These are phyloP conservation scores for Colletotrichum sp. DNA, from an alignment of 2,329 filamentous ascomycete species.

Conservation along the genomic window DNA sequence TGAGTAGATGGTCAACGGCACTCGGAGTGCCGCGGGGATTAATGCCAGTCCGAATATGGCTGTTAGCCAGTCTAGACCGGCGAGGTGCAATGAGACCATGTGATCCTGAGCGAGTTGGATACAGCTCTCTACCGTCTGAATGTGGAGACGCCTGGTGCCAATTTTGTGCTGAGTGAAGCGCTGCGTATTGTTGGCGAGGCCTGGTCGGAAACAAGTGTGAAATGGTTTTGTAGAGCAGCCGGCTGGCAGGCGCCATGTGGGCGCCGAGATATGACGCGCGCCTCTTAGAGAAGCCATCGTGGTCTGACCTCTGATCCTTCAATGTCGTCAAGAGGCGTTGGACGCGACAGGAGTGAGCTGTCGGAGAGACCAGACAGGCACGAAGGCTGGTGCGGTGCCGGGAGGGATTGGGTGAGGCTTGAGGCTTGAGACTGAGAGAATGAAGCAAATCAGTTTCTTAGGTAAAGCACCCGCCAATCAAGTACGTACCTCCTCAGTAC, in stretches of 20 bases:
- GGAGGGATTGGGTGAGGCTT: neutral
- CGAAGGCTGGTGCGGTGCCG: neutral
- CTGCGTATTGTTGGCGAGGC: neutral
- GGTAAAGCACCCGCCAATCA: neutral
- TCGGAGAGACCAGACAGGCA: neutral
- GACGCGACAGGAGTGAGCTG: neutral
- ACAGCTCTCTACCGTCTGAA: slow-evolving; percentile 30
- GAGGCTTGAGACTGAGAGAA: neutral
- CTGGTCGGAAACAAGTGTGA: neutral
- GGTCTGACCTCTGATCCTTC: neutral
- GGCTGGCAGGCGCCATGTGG: neutral
- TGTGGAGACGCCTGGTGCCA: slow-evolving; percentile 29
- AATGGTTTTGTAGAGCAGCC: slow-evolving; percentile 1
- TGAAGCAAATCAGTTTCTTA: neutral
- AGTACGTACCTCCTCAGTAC: neutral
- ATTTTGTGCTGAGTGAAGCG: neutral
- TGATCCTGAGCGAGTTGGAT: neutral
- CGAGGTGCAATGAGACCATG: slow-evolving; percentile 39
- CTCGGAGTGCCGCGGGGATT: slow-evolving; percentile 45
- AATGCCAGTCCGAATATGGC: slow-evolving; percentile 39
- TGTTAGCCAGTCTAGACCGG: slow-evolving; percentile 55
- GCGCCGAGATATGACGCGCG: neutral
- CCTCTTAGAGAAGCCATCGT: slow-evolving; percentile 8
- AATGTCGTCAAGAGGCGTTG: neutral
- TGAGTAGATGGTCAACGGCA: slow-evolving; percentile 51